A percentile compares a stretch with the other conserved stretches of the same genome.
Conservation (phyloP, 768 basidiomycete genomes). For the Suillus brevipes region DNA sequence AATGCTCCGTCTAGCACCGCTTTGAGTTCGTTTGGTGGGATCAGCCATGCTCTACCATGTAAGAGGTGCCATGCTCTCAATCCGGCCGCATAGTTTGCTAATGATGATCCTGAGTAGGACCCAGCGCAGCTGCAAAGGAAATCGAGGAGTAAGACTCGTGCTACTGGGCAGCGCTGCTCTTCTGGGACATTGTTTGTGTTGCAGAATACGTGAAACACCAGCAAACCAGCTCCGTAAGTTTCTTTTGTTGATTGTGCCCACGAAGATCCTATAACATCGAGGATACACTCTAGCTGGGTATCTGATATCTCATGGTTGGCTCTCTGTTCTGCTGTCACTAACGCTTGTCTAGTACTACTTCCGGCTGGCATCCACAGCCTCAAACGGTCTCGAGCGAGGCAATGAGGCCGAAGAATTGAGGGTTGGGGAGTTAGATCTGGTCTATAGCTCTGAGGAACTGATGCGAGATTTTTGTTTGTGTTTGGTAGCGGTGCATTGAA, state of each 20-base stretch:
- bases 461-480: rapidly evolving
- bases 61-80: constrained; percentile 28
- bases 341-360: not conserved
- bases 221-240: no score
- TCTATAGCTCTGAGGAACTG: no score
- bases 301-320: not conserved
- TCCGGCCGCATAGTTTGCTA: constrained; percentile 17
- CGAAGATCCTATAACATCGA: no score
- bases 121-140: constrained; percentile 21
- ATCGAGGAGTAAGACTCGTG: not conserved
- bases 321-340: not conserved
- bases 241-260: no score
- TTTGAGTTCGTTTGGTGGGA: constrained; percentile 16
- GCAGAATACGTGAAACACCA: no score
- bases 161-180: no score
- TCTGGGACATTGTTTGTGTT: no score
- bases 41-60: constrained; percentile 17
- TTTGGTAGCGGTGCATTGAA: no score
- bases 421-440: not conserved
- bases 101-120: constrained; percentile 13
- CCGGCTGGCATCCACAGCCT: not conserved
- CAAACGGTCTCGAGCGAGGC: not conserved
- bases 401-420: not conserved
- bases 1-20: constrained; percentile 10
- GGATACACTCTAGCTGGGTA: not conserved